Evolutionary conservation across 1,139 yeast species (phyloP), one percentile per base, ranked within the genome.

Genomic region (Diutina ranongensis): DNA sequence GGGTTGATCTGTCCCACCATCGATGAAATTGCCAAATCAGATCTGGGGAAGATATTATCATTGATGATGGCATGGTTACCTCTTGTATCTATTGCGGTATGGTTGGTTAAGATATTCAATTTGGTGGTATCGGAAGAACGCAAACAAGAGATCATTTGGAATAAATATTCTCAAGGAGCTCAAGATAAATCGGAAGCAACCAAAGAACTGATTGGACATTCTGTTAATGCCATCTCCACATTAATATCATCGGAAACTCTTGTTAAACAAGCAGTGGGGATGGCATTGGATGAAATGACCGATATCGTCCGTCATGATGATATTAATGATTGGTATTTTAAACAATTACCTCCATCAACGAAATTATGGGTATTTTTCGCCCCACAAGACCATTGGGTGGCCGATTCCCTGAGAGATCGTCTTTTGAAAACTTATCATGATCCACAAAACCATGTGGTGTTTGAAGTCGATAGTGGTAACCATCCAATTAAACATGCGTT

Each of bases 1-100:
- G 85, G 85, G 0, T 60, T 81, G 47, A 62, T 80, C 15, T 79
- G 83, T 40, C 88, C 88, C 1, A 79, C 88, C 0, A 66, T 81
- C 19, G 64, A 68, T 21, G 79, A 79, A 50, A 75, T 81, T 34
- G 73, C 74, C 16, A 57, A 60, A 41, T 76, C 83, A 3, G 62
- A 59, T 10, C 72, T 76, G 18, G 88, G 88, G 1, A 53, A 55
- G 3, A 45, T 52, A 15, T 61, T 79, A 44, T 55, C 63, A 2
- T 48, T 52, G 21, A 47, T 74, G 4, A 60, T 63, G 48, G 49
- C 54, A 4, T 54, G 53, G 9, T 47, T 71, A 2, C 76, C 78
- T 0, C 34, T 68, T 2, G 54, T 67, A n/a, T 52, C 52, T 16
- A 38, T 31, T 1, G 20, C 21, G 9, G 48, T 61, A 10, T 34